Evolutionary conservation across 2,329 filamentous ascomycete species (phyloP).

Genomic region (Colletotrichum euphorbiae): DNA sequence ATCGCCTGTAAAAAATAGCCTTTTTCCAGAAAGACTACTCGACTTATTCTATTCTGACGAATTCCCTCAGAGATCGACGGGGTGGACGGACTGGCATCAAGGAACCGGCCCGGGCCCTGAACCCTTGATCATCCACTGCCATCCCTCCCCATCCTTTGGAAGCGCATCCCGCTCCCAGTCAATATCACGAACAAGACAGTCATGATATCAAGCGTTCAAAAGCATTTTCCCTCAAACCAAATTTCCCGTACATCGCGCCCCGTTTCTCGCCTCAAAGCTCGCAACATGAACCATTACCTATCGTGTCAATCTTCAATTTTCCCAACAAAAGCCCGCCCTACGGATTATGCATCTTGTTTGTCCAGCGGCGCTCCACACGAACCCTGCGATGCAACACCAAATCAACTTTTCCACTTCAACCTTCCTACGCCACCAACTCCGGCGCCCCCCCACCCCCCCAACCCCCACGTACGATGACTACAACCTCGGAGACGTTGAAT

Average conservation of each 20-base stretch:
- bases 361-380: not conserved
- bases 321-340: slow-evolving; percentile 1
- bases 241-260: not conserved
- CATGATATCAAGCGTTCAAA: slow-evolving; percentile 11
- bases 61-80: slow-evolving; percentile 14
- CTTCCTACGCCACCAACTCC: not conserved
- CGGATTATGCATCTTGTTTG: not conserved
- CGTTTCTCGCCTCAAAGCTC: not conserved
- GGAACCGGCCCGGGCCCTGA: slow-evolving; percentile 26
- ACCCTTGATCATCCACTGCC: not conserved
- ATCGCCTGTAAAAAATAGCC: not conserved
- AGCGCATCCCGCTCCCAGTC: slow-evolving; percentile 23
- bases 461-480: too few relatives aligned
- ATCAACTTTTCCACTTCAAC: not conserved
- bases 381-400: not conserved
- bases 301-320: not conserved
- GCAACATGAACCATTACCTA: slow-evolving; percentile 13
- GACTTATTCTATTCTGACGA: not conserved
- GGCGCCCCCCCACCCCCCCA: too few relatives aligned
- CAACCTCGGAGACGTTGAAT: not conserved
- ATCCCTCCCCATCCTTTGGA: slow-evolving; percentile 1
- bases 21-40: slow-evolving; percentile 3
- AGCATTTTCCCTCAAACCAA: not conserved
- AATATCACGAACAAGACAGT: not conserved
- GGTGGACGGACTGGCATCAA: slow-evolving; percentile 3